Evolutionary conservation across 192 early-diverging fungal species (phyloP), one percentile per base, ranked within the genome.

Genomic region (Podila minutissima): DNA sequence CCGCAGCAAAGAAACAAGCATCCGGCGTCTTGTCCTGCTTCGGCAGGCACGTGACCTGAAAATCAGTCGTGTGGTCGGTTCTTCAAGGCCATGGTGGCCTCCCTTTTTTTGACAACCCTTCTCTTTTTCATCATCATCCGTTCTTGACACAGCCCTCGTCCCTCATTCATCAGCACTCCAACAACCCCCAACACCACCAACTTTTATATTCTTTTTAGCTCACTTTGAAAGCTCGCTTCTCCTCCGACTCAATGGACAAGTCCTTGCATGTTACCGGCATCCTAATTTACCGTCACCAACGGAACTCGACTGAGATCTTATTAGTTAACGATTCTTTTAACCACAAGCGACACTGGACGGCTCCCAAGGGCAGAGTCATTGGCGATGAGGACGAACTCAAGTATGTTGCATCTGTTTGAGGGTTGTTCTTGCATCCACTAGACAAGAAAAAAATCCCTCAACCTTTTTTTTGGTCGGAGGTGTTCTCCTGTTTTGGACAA

Each of bases 311-410:
- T 58, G 95, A 96, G 86, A 94, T 92, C 74, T 88, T 96, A 85
- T 86, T 96, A 74, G 86, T 94, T 75, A 92, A 95, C 88, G 93
- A 95, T 85, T 89, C 93, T 62, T 93, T 90, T 68, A 83, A 91
- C 64, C 89, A 93, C 78, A 93, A 94, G 72, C 86, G 89, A 71
- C 91, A 95, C 82, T 96, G 95, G 95, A 89, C 87, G 49, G 90
- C 92, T 66, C 95, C 95, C 35, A 95, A 95, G 82, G 94, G 94
- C 66, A 86, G 86, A 68, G 85, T 90, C 37, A 88, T 95, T 72
- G 93, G 93, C 24, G 82, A 89, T 69, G 95, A 96, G 85, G 92
- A 94, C 84, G 93, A 94, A 78, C 74, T 90, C 75, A 92, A 93
- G 95, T 96, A 93, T 85, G 90, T 46, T 46, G 41, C 41, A 46